These are phyloP conservation scores for Limonium bicolor DNA, from an alignment of 148 eudicot species.

Conservation along the genomic window DNA sequence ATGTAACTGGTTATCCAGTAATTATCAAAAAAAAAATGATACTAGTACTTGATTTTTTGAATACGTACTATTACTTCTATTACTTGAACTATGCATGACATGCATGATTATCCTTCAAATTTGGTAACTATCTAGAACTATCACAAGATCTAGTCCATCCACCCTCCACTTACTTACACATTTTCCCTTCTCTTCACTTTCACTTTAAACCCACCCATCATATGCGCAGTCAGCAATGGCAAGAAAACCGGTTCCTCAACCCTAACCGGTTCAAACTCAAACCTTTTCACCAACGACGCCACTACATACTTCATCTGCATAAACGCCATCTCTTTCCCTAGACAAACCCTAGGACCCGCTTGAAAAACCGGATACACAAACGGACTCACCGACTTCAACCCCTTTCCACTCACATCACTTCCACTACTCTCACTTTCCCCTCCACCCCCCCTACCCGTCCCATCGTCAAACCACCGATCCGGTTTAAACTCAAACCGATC, in stretches of 20 bases:
- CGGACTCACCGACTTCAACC: conserved; percentile 35
- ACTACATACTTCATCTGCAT: conserved; percentile 82
- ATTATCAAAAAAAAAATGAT: too few relatives aligned
- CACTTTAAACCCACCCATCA: conserved; percentile 71
- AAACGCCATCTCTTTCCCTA: conserved; percentile 88
- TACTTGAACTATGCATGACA: too few relatives aligned
- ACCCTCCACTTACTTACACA: too few relatives aligned
- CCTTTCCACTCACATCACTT: neutral
- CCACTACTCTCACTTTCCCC: too few relatives aligned
- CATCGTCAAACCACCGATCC: conserved; percentile 47
- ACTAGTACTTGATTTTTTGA: too few relatives aligned
- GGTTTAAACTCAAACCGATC: conserved; percentile 50
- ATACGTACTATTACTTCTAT: too few relatives aligned
- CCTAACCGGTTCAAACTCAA: conserved; percentile 35
- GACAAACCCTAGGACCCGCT: conserved; percentile 85
- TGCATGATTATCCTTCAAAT: too few relatives aligned
- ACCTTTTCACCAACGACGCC: conserved; percentile 50
- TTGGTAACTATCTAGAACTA: too few relatives aligned
- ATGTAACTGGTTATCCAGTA: too few relatives aligned
- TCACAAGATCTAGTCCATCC: too few relatives aligned
- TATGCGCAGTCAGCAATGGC: conserved; percentile 64
- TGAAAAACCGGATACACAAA: conserved; percentile 72
- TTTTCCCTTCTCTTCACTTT: conserved; percentile 27
- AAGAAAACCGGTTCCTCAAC: conserved; percentile 42
- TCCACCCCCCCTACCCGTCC: too few relatives aligned